Conservation (phyloP, 2,329 filamentous ascomycete genomes). For the Fusarium albidum region DNA sequence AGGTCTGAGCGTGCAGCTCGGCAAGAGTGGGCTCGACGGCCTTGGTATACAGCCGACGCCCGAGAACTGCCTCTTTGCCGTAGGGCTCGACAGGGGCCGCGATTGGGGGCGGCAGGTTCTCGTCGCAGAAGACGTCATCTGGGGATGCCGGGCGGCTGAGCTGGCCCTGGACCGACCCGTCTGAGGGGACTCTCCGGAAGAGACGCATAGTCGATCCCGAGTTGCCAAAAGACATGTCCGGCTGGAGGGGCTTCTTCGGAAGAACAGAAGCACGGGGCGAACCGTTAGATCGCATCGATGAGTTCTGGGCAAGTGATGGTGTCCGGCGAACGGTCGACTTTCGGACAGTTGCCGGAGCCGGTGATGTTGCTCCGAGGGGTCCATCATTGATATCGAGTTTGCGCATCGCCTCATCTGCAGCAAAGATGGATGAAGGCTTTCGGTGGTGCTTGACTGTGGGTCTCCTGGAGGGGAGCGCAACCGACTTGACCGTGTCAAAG, state of each 20-base stretch:
- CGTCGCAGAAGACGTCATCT: constrained; percentile 60
- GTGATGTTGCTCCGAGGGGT: constrained; percentile 64
- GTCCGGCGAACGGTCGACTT: constrained; percentile 64
- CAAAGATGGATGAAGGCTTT: constrained; percentile 65
- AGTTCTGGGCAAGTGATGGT: constrained; percentile 52
- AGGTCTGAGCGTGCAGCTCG: constrained; percentile 85
- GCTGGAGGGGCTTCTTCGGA: constrained; percentile 80
- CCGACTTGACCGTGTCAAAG: constrained; percentile 90
- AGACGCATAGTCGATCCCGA: constrained; percentile 89
- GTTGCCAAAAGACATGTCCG: constrained; percentile 94
- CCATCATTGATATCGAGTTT: constrained; percentile 69
- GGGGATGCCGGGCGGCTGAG: constrained; percentile 46
- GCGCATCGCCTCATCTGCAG: constrained; percentile 68
- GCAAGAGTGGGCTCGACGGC: constrained; percentile 84
- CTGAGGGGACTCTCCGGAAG: constrained; percentile 85
- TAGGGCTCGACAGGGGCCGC: constrained; percentile 60
- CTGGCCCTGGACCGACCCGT: constrained; percentile 60
- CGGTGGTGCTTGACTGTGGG: constrained; percentile 59
- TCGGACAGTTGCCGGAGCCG: constrained; percentile 63
- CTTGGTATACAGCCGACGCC: constrained; percentile 81
- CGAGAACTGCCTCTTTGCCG: constrained; percentile 84
- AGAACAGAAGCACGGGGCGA: constrained; percentile 55
- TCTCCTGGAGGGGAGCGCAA: constrained; percentile 61
- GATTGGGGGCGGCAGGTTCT: constrained; percentile 67
- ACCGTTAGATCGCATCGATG: constrained; percentile 47